These are phyloP conservation scores for Pholiota conissans DNA, from an alignment of 768 basidiomycete genomes.

Conservation along the genomic window DNA sequence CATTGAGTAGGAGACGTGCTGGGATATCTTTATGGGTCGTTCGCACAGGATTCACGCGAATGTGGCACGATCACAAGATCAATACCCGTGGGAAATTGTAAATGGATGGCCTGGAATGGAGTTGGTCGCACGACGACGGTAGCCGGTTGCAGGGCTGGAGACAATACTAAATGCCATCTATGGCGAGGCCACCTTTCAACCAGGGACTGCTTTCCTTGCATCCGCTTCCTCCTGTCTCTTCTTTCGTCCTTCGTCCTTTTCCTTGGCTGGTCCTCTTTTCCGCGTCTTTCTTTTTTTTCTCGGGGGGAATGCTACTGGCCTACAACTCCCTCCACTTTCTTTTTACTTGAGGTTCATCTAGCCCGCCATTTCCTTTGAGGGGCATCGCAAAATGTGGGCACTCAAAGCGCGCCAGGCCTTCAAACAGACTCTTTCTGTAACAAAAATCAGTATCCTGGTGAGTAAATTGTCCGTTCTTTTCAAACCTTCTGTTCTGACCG, in stretches of 20 bases:
- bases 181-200: background rate
- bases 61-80: background rate
- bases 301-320: conserved; percentile 4
- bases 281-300: background rate
- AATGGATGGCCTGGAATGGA: background rate
- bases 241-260: background rate
- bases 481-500: background rate
- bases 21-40: too few relatives aligned
- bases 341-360: background rate
- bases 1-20: too few relatives aligned
- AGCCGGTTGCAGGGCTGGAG: background rate
- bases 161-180: background rate
- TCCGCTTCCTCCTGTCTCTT: background rate
- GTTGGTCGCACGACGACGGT: background rate
- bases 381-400: background rate
- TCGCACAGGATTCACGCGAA: too few relatives aligned
- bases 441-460: conserved; percentile 28
- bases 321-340: background rate
- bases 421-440: conserved; percentile 22
- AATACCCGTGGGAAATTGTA: background rate
- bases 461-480: conserved; percentile 9
- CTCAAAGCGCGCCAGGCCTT: conserved; percentile 14
- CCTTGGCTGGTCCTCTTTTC: background rate
- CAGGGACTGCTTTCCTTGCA: background rate
- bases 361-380: background rate